Conservation (phyloP, 2,329 filamentous ascomycete genomes). For the Catunica adiposa region DNA sequence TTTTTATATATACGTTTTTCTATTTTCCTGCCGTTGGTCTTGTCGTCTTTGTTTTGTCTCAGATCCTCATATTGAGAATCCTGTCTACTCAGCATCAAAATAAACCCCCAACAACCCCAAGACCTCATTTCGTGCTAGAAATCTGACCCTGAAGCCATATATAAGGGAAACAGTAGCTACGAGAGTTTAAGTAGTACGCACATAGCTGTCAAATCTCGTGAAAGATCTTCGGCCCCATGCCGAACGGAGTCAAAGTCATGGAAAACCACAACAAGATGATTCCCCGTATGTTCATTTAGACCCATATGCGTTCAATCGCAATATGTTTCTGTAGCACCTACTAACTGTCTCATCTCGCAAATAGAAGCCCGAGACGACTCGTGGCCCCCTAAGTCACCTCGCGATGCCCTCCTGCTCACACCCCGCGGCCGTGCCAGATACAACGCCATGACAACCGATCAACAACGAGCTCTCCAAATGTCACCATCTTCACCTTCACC, state of each 20-base stretch:
- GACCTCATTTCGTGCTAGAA: too few relatives aligned
- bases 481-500: conserved; percentile 55
- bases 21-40: too few relatives aligned
- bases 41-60: too few relatives aligned
- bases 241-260: conserved; percentile 13
- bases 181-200: too few relatives aligned
- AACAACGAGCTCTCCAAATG: conserved; percentile 40
- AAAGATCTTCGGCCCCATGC: conserved; percentile 1
- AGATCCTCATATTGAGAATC: too few relatives aligned
- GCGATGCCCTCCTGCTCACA: conserved; percentile 47
- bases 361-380: conserved; percentile 23
- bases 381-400: conserved; percentile 52
- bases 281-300: conserved; percentile 4
- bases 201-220: neutral
- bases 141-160: too few relatives aligned
- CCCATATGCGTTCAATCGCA: neutral
- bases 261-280: conserved; percentile 13
- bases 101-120: neutral
- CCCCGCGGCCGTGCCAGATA: conserved; percentile 66
- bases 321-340: neutral
- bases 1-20: too few relatives aligned
- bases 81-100: too few relatives aligned
- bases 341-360: conserved; percentile 16
- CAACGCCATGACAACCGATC: conserved; percentile 18
- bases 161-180: neutral